Evolutionary conservation across 75 land plant species (phyloP).

Genomic region (Ceratopteris richardii): DNA sequence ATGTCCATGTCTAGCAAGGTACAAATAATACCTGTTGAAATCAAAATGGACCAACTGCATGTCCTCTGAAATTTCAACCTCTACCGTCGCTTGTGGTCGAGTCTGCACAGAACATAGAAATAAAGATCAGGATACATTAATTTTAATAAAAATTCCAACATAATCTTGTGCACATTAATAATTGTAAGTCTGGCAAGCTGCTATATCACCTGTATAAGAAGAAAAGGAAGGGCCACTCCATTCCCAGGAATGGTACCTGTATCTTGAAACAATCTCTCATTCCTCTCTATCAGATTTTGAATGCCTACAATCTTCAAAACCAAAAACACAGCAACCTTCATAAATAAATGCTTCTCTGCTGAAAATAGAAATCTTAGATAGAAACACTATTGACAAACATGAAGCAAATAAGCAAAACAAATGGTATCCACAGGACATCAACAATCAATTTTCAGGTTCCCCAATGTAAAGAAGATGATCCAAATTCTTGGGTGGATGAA

Average conservation of each 20-base stretch:
- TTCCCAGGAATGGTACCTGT: constrained; percentile 65
- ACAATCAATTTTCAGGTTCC: no score
- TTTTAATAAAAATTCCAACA: no score
- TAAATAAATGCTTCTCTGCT: not conserved
- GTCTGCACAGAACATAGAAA: constrained; percentile 36
- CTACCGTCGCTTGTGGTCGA: constrained; percentile 96
- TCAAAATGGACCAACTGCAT: constrained; percentile 98
- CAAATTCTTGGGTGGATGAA: no score
- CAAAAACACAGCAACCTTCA: constrained; percentile 2
- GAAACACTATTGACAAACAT: no score
- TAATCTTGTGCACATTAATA: no score
- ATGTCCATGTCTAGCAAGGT: no score
- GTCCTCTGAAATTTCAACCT: constrained; percentile 95
- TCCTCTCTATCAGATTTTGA: constrained; percentile 73
- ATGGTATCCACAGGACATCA: no score
- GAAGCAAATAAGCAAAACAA: no score
- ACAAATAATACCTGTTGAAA: constrained; percentile 94
- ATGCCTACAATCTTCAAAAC: constrained; percentile 60
- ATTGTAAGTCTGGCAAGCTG: no score
- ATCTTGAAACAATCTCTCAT: constrained; percentile 56
- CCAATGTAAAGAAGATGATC: no score
- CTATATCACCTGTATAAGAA: constrained; percentile 95
- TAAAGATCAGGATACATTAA: no score
- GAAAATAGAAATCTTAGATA: no score
- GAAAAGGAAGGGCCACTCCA: constrained; percentile 87